Base-by-base conservation (phyloP, 1,139 yeast genomes). In the Lodderomyces orthopsilosis region DNA sequence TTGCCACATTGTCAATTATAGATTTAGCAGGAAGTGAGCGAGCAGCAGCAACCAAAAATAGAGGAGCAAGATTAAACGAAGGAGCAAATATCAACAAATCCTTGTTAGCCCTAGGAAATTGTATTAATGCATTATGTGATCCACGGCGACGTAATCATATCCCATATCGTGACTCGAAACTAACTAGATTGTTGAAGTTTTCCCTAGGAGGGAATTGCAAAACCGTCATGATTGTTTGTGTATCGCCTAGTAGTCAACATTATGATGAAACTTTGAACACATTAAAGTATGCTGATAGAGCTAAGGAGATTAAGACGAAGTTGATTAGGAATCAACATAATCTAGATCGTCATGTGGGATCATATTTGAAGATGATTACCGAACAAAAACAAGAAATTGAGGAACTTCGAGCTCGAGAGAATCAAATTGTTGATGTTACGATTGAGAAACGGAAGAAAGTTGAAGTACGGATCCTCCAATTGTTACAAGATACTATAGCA, bases 21-120 rank as follows among this genome's bases (percentile, higher is more conserved):
- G 98, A 91, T 61, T 66, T 91, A 40, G 98, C 98, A 0, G 98
- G 98, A 3, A 86, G 95, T 65, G 98, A 91, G 65, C 70, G 98
- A 40, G 98, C 98, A 0, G 83, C 94, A 1, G 86, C 95, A 0
- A 89, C 97, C 0, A 81, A 79, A 52, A 91, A 90, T 59, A 66
- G 89, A 45, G 97, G 98, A 0, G 77, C 75, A 19, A 66, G 96
- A 42, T 68, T 91, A 9, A 77, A 81, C 48, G 98, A 91, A 59
- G 97, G 98, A 22, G 97, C 97, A 13, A 88, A 88, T 59, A 91
- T 91, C 55, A 91, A 91, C 66, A 81, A 83, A 58, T 89, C 96
- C 0, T 28, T 37, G 38, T 66, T 91, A 43, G 96, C 98, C 0
- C 70, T 93, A 41, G 98, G 98, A 0, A 91, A 90, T 58, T 91